phyloP scores from a whole-genome alignment of 2,329 filamentous ascomycete genomes.

The Arthrobotrys conoides region DNA sequence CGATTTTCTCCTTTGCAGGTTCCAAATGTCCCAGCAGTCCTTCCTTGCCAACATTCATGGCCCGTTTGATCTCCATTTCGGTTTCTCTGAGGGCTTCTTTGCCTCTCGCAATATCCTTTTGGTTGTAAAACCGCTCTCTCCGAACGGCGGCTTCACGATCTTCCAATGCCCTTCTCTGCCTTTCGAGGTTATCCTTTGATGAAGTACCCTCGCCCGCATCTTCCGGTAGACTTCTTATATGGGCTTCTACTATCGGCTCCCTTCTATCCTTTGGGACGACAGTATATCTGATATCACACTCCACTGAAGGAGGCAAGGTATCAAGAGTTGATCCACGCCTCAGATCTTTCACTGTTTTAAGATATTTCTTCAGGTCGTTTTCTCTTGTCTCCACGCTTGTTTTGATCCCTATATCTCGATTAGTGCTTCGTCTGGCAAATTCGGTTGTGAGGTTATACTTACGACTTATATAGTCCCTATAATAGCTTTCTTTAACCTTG shows the following conservation, averaged over 20 bases:
- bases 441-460: slow-evolving; percentile 36
- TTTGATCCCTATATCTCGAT: slow-evolving; percentile 68
- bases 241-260: slow-evolving; percentile 77
- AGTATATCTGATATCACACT: slow-evolving; percentile 79
- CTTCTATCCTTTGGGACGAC: slow-evolving; percentile 73
- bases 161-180: slow-evolving; percentile 77
- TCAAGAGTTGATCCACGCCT: slow-evolving; percentile 74
- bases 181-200: slow-evolving; percentile 70
- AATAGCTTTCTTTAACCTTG: slow-evolving; percentile 84
- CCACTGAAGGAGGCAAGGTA: slow-evolving; percentile 74
- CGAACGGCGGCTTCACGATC: slow-evolving; percentile 76
- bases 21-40: slow-evolving; percentile 74
- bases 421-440: slow-evolving; percentile 66
- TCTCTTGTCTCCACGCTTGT: slow-evolving; percentile 77
- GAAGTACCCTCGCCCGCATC: slow-evolving; percentile 71
- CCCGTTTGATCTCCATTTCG: slow-evolving; percentile 77
- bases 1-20: slow-evolving; percentile 65
- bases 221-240: slow-evolving; percentile 75
- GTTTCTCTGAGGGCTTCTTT: slow-evolving; percentile 76
- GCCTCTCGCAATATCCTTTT: slow-evolving; percentile 74
- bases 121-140: slow-evolving; percentile 75
- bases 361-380: slow-evolving; percentile 76
- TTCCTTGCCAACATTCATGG: slow-evolving; percentile 78
- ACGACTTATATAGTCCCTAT: slow-evolving; percentile 75
- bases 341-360: slow-evolving; percentile 75